Base-by-base conservation (phyloP, 805 yeast genomes). In the Suhomyces sp. region DNA sequence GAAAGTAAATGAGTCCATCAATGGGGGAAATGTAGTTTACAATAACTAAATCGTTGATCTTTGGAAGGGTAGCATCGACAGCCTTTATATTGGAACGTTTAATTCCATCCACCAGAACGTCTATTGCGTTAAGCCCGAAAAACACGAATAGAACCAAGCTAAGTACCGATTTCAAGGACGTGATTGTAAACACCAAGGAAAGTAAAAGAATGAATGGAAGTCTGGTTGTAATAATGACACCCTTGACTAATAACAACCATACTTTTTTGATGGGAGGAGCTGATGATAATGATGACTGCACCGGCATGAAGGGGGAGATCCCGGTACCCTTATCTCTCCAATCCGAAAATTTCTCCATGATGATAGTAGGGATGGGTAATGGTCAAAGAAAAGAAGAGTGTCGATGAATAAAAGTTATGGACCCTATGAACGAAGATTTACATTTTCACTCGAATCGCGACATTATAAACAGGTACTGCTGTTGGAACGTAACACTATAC, bases 281-380 rank as follows among this genome's bases (percentile, higher is more conserved):
- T 10, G 42, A 16, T 10, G 40, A 23, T 19, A 40, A 35, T 4
- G 70, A 53, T 26, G 54, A 40, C n/a, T 62, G 47, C 0, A 55
- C 46, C 1, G 95, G 95, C 63, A 83, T 66, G 47, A 87, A 88
- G 3, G 96, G 96, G 0, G 95, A 81, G 22, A 88, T 84, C n/a
- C 96, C 96, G 1, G 96, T 88, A 4, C 91, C 93, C 43, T 80
- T 84, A 54, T 88, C 96, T 58, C 96, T 74, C 81, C 85, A 88
- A 42, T 74, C 73, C 17, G 93, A 79, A 62, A 77, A 88, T 60
- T 84, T 82, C 62, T 85, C 95, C 96, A 88, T 83, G 15, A 14
- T 31, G 11, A 19, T 17, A 17, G 7, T 14, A 17, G 15, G 17
- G 15, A 10, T 26, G 8, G 26, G 6, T 7, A 20, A 7, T 20